Conservation (phyloP, 2,329 filamentous ascomycete species). For the Zasmidium angulare region DNA sequence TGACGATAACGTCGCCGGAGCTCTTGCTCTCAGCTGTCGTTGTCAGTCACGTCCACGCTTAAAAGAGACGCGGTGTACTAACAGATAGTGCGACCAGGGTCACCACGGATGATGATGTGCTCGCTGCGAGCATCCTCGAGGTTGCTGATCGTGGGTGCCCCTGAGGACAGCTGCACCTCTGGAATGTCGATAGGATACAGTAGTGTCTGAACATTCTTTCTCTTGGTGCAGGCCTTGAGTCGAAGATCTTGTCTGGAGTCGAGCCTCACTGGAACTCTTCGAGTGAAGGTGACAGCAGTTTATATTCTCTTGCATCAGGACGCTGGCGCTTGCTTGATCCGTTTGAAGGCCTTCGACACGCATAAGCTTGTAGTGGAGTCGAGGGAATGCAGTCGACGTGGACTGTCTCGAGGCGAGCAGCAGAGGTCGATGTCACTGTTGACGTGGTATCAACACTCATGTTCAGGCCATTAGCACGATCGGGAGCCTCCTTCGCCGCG, state of each 20-base stretch:
- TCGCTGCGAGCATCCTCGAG: no score
- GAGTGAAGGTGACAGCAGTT: conserved; percentile 89
- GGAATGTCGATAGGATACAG: conserved; percentile 69
- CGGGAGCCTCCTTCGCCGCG: no score
- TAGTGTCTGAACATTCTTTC: conserved; percentile 70
- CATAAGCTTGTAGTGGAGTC: conserved; percentile 40
- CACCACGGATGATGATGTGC: no score
- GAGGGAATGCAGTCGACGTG: conserved; percentile 38
- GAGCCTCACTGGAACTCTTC: no score
- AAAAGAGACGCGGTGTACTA: no score
- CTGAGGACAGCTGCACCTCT: no score
- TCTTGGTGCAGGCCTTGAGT: conserved; percentile 73
- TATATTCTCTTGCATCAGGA: conserved; percentile 69
- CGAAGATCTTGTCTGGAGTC: conserved; percentile 71
- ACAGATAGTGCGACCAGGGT: no score
- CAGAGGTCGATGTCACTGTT: conserved; percentile 24
- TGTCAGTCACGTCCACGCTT: no score
- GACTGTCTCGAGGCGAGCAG: conserved; percentile 39
- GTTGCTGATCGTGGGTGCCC: no score
- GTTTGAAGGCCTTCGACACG: conserved; percentile 62
- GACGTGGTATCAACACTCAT: conserved; percentile 20
- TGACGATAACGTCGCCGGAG: no score
- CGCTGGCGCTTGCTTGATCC: conserved; percentile 75
- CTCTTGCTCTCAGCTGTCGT: no score
- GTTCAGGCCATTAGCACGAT: no score